Evolutionary conservation across 1,284 basidiomycete genomes (phyloP).

Genomic region (Sanghuangporus baumii): DNA sequence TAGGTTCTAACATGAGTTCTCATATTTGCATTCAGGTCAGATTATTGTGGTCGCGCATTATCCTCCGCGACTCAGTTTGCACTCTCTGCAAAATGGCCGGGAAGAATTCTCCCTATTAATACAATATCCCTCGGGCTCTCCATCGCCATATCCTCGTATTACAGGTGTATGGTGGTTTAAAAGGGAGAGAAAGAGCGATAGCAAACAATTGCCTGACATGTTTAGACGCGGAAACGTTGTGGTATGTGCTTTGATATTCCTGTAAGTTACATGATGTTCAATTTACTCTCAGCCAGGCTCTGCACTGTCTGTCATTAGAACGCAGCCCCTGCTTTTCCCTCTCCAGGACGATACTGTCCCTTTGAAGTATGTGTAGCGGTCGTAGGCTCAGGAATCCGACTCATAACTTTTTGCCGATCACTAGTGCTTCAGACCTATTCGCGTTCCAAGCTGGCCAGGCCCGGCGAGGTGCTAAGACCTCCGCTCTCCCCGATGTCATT

Average conservation of each 20-base stretch:
- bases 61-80: conserved; percentile 59
- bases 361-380: conserved; percentile 43
- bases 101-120: conserved; percentile 43
- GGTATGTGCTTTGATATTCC: conserved; percentile 35
- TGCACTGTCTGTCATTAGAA: conserved; percentile 61
- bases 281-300: conserved; percentile 56
- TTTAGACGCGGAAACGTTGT: conserved; percentile 61
- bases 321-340: conserved; percentile 63
- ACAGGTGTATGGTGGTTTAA: conserved; percentile 67
- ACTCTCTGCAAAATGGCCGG: conserved; percentile 71
- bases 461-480: conserved; percentile 33
- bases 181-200: conserved; percentile 37
- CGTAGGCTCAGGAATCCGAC: neutral
- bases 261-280: neutral
- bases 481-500: conserved; percentile 49
- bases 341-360: conserved; percentile 58
- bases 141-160: conserved; percentile 28
- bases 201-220: conserved; percentile 60
- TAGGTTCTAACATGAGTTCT: conserved; percentile 14
- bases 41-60: conserved; percentile 67
- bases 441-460: conserved; percentile 67
- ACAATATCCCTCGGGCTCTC: conserved; percentile 19
- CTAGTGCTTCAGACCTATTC: conserved; percentile 68
- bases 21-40: conserved; percentile 43
- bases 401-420: neutral